phyloP scores from a whole-genome alignment of 2,329 filamentous ascomycete species.

The Colletotrichum sublineola region DNA sequence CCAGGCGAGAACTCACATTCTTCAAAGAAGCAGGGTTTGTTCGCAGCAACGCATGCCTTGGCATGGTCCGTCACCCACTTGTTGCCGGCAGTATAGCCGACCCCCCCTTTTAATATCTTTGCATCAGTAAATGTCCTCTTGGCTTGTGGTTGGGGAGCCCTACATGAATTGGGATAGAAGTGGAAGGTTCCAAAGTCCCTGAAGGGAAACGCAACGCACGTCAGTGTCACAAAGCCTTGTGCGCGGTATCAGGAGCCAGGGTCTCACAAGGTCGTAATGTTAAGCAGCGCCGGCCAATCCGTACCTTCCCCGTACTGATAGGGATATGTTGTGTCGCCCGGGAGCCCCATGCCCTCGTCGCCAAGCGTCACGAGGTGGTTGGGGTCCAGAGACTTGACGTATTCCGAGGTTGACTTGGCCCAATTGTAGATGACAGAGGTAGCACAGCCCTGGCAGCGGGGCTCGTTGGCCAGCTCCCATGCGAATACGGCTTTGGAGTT shows the following conservation, averaged over 20 bases:
- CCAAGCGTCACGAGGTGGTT: conserved; percentile 75
- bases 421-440: conserved; percentile 71
- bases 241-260: background rate
- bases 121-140: conserved; percentile 4
- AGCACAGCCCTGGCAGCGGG: conserved; percentile 71
- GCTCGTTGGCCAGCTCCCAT: conserved; percentile 69
- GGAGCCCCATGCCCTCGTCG: conserved; percentile 65
- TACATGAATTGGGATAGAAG: conserved; percentile 49
- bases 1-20: conserved; percentile 47
- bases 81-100: conserved; percentile 37
- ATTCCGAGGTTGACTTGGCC: conserved; percentile 69
- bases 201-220: background rate
- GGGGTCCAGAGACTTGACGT: conserved; percentile 74
- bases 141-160: conserved; percentile 43
- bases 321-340: conserved; percentile 65
- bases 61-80: conserved; percentile 47
- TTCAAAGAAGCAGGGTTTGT: conserved; percentile 51
- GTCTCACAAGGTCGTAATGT: conserved; percentile 59
- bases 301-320: conserved; percentile 64
- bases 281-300: conserved; percentile 65
- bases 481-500: conserved; percentile 63
- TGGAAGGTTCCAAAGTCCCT: conserved; percentile 58
- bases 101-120: conserved; percentile 32
- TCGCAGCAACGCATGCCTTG: conserved; percentile 47
- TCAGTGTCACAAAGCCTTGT: background rate